Evolutionary conservation across 371 early-diverging fungal species (phyloP), one percentile per base, ranked within the genome.

Genomic region (Mucor sp.): DNA sequence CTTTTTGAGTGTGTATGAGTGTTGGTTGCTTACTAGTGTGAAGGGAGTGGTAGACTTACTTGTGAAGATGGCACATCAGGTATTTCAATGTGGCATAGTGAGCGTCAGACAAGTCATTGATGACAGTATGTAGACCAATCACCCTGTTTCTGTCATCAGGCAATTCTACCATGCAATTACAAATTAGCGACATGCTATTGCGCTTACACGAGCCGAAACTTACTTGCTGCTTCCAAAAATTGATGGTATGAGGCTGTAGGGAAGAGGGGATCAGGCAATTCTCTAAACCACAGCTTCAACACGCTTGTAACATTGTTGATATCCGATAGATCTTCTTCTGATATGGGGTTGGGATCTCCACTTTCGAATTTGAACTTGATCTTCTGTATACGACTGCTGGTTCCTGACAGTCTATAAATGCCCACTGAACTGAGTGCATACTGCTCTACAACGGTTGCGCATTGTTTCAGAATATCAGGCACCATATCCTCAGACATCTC

Each of bases 201-300:
- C 30, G 2, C 30, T 33, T 30, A 85, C 30, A 21, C n/a, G 12
- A n/a, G 8, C 7, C 7, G 7, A 37, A 14, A 60, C 81, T 70
- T 77, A 82, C 90, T 82, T 1, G 91, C 89, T 12, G 92, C 91
- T 47, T 87, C 83, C 30, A 92, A 76, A 58, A 96, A 87, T 21
- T 85, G 76, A 12, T 85, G 79, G 71, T 89, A 91, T 63, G 85
- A 72, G n/a, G 69, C 66, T 19, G 81, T 65, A 8, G 97, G 91
- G 53, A 98, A 76, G 3, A 97, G 74, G 4, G 95, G 91, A 61
- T 94, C 93, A 15, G 97, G 96, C 17, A 98, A 75, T 71, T 96
- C 96, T 39, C 97, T 88, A 75, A 98, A 92, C 85, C 91, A 98
- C 44, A 94, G 81, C 71, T 98, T 97, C 17, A 98, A 75, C n/a